Evolutionary conservation across 164 flowering plant species (phyloP).

Genomic region (Vitis rotundifolia): DNA sequence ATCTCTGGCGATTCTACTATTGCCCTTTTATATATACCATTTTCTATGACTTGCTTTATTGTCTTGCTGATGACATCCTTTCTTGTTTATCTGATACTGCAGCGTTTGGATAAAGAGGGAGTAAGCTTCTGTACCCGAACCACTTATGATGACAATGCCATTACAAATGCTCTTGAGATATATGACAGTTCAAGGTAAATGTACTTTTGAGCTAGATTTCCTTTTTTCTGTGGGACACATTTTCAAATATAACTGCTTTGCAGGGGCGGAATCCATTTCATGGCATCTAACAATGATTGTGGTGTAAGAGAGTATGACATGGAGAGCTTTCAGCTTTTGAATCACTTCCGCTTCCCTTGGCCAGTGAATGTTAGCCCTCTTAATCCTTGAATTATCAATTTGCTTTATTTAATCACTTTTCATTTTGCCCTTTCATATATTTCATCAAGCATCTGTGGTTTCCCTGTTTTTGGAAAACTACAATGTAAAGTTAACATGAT

Average conservation of each 20-base stretch:
- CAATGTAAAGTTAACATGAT: too few relatives aligned
- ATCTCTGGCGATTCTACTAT: too few relatives aligned
- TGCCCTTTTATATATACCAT: too few relatives aligned
- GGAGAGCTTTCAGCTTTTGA: conserved; percentile 62
- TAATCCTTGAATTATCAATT: neutral
- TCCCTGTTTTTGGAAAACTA: too few relatives aligned
- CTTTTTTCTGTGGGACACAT: neutral
- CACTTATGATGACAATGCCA: conserved; percentile 64
- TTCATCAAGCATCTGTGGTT: neutral
- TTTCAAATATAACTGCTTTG: neutral
- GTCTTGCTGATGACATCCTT: too few relatives aligned
- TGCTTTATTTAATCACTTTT: neutral
- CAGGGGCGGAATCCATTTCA: conserved; percentile 64
- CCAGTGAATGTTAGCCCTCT: conserved; percentile 68
- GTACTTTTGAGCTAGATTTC: neutral
- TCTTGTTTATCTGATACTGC: conserved; percentile 12
- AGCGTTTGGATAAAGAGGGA: conserved; percentile 62
- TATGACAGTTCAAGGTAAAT: conserved; percentile 55
- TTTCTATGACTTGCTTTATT: too few relatives aligned
- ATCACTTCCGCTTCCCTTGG: conserved; percentile 68
- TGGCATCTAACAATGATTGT: conserved; percentile 73
- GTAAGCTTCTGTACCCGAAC: conserved; percentile 70
- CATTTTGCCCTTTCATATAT: neutral
- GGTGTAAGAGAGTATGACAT: conserved; percentile 63
- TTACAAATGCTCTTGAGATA: conserved; percentile 74